Conservation (phyloP, 768 basidiomycete species). For the Multifurca ochricompacta region DNA sequence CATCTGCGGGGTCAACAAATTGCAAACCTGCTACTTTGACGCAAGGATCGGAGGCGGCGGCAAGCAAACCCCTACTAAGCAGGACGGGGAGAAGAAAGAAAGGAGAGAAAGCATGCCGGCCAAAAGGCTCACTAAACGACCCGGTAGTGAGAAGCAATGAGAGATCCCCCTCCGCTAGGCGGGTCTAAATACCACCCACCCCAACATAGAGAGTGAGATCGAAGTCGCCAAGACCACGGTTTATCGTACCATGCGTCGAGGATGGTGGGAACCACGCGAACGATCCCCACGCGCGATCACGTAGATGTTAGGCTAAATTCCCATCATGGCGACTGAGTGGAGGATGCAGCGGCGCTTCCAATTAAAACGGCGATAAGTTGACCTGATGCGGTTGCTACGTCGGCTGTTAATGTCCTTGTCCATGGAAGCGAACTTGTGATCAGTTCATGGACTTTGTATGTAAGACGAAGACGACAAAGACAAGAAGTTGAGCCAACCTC, state of each 20-base stretch:
- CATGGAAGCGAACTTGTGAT: no score
- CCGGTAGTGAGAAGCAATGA: neutral
- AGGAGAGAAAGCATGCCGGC: neutral
- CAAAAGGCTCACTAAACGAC: neutral
- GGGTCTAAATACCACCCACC: no score
- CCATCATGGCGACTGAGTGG: neutral
- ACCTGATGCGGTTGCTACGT: neutral
- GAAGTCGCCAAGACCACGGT: no score
- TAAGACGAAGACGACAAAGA: no score
- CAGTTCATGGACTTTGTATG: no score
- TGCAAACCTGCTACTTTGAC: conserved; percentile 29
- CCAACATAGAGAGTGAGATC: neutral
- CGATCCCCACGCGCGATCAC: neutral
- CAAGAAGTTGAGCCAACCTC: no score
- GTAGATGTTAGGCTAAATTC: neutral
- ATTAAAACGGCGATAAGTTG: neutral
- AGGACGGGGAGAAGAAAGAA: neutral
- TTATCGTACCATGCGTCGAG: neutral
- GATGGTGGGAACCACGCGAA: neutral
- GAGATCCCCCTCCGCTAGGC: neutral
- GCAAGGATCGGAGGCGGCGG: conserved; percentile 27
- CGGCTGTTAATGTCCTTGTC: no score
- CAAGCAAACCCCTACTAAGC: neutral
- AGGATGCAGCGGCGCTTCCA: neutral
- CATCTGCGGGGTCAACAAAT: conserved; percentile 45